phyloP scores from a whole-genome alignment of 768 basidiomycete genomes.

The Tubosaeta sp. region DNA sequence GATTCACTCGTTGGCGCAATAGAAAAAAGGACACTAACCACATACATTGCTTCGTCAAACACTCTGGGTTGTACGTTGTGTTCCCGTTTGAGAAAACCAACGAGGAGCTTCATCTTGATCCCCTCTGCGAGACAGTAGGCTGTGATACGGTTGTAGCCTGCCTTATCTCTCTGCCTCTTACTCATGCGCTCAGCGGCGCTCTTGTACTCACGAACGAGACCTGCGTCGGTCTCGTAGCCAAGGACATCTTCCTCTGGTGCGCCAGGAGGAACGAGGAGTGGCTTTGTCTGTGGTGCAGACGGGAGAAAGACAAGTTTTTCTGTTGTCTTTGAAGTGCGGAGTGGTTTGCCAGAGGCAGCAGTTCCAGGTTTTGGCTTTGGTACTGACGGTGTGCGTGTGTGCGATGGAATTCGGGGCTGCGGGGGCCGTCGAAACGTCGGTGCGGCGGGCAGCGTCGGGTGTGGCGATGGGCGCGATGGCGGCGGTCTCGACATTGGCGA shows the following conservation, averaged over 20 bases:
- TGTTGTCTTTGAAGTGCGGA: constrained; percentile 85
- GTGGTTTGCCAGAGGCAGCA: constrained; percentile 42
- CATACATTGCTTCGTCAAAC: constrained; percentile 93
- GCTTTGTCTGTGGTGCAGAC: constrained; percentile 83
- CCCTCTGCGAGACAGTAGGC: constrained; percentile 87
- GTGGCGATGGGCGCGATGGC: constrained; percentile 13
- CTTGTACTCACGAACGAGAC: constrained; percentile 67
- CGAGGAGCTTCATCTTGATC: constrained; percentile 79
- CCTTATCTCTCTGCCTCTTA: constrained; percentile 77
- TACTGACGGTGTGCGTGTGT: constrained; percentile 9
- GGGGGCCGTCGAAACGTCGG: constrained; percentile 20
- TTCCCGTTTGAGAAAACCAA: constrained; percentile 85
- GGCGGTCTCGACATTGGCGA: constrained; percentile 8
- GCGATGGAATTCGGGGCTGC: constrained; percentile 20
- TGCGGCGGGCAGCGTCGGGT: constrained; percentile 21
- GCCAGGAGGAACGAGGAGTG: constrained; percentile 36
- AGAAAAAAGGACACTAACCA: constrained; percentile 47
- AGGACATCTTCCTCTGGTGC: constrained; percentile 44
- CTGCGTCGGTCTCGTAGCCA: constrained; percentile 63
- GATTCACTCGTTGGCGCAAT: neutral
- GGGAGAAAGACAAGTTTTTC: constrained; percentile 90
- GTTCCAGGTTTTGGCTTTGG: constrained; percentile 15
- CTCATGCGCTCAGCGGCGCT: constrained; percentile 86
- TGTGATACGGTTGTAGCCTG: constrained; percentile 77
- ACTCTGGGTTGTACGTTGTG: constrained; percentile 85